Evolutionary conservation across 208 protist genomes (phyloP).

Genomic region (Trypanosomatidae sp.): DNA sequence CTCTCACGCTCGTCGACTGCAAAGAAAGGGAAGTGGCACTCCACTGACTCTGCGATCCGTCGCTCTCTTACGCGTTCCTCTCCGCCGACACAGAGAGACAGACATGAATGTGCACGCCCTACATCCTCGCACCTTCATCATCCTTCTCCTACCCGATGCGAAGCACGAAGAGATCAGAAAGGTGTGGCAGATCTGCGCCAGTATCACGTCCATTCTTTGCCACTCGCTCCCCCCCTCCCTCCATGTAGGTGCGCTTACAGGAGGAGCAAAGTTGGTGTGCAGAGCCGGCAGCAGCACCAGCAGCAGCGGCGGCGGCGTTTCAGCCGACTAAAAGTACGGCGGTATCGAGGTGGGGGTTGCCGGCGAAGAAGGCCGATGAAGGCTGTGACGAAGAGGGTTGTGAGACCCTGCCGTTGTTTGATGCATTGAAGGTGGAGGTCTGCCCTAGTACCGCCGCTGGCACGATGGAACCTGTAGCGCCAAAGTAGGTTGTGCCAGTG

Average conservation of each 20-base stretch:
- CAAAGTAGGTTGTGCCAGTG: background rate
- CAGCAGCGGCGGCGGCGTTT: background rate
- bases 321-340: background rate
- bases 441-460: background rate
- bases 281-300: background rate
- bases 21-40: background rate
- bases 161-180: background rate
- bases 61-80: background rate
- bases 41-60: background rate
- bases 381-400: background rate
- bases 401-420: background rate
- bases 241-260: background rate
- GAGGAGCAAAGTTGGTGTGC: background rate
- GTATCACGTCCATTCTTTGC: slow-evolving; percentile 13
- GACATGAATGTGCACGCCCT: background rate
- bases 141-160: background rate
- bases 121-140: background rate
- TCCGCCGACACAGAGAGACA: background rate
- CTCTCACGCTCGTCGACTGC: background rate
- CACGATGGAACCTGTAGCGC: background rate
- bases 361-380: background rate
- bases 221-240: slow-evolving; percentile 4
- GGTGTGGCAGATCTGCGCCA: background rate
- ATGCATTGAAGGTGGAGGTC: background rate
- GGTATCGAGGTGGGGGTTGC: background rate